These are phyloP conservation scores for Botrytis paeoniae DNA, from an alignment of 2,329 filamentous ascomycete genomes.

Conservation along the genomic window DNA sequence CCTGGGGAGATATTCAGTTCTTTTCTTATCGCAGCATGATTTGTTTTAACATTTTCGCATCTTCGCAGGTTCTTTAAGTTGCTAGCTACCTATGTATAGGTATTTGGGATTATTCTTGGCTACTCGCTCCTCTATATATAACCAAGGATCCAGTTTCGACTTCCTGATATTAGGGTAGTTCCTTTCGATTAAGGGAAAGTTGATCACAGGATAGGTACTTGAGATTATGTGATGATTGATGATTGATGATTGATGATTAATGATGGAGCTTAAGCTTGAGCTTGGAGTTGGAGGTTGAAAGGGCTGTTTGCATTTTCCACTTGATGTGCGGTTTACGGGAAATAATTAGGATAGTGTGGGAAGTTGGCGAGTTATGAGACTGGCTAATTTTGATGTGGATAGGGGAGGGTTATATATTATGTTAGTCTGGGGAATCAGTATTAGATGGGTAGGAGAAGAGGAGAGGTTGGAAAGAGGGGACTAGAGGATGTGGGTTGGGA, in stretches of 20 bases:
- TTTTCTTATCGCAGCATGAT: too few species aligned
- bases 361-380: too few species aligned
- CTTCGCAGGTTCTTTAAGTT: too few species aligned
- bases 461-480: not conserved
- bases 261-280: not conserved
- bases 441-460: too few species aligned
- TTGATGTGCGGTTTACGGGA: not conserved
- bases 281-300: too few species aligned
- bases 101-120: too few species aligned
- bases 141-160: not conserved
- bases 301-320: too few species aligned
- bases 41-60: accelerated
- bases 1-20: too few species aligned
- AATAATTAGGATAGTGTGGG: not conserved
- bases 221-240: not conserved
- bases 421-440: too few species aligned
- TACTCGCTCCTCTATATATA: not conserved
- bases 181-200: not conserved
- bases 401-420: too few species aligned
- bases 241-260: not conserved
- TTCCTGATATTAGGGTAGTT: not conserved
- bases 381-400: not conserved
- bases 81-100: too few species aligned
- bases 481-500: not conserved
- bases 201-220: accelerated